These are phyloP conservation scores for Stevia rebaudiana DNA, from an alignment of 140 eudicot genomes.

Conservation along the genomic window DNA sequence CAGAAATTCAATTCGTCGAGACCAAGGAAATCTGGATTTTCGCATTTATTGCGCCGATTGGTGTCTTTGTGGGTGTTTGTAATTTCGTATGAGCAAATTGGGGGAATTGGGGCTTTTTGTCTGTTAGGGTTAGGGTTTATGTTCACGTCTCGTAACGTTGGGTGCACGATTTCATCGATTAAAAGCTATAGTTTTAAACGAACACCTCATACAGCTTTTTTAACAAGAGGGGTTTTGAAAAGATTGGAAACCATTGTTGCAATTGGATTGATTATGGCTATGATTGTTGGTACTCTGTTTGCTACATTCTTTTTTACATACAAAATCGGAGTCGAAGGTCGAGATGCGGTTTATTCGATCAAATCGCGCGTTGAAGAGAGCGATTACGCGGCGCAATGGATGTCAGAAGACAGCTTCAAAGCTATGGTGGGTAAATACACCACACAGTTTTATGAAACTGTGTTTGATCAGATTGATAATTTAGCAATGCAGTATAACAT, in stretches of 20 bases:
- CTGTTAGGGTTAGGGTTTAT: conserved; percentile 1
- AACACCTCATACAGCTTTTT: conserved; percentile 32
- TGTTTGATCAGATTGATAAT: conserved; percentile 73
- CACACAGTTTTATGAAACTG: conserved; percentile 62
- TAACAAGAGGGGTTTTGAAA: conserved; percentile 63
- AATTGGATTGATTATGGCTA: conserved; percentile 61
- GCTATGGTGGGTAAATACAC: conserved; percentile 78
- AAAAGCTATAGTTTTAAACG: conserved; percentile 8
- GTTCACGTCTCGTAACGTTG: neutral
- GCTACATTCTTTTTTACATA: conserved; percentile 67
- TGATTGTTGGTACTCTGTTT: conserved; percentile 61
- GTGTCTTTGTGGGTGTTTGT: conserved; percentile 8
- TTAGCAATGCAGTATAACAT: conserved; percentile 81
- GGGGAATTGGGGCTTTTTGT: neutral
- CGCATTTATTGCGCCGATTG: neutral
- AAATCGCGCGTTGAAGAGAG: conserved; percentile 76
- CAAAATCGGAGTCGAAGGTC: conserved; percentile 78
- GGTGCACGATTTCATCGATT: neutral
- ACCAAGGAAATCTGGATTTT: neutral
- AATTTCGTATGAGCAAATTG: neutral
- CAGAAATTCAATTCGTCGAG: neutral
- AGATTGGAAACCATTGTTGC: conserved; percentile 79
- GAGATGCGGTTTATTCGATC: conserved; percentile 74
- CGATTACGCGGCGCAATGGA: conserved; percentile 81
- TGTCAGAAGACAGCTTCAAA: conserved; percentile 70